Evolutionary conservation across 495 filamentous ascomycete genomes (phyloP).

Genomic region (Peziza echinospora): DNA sequence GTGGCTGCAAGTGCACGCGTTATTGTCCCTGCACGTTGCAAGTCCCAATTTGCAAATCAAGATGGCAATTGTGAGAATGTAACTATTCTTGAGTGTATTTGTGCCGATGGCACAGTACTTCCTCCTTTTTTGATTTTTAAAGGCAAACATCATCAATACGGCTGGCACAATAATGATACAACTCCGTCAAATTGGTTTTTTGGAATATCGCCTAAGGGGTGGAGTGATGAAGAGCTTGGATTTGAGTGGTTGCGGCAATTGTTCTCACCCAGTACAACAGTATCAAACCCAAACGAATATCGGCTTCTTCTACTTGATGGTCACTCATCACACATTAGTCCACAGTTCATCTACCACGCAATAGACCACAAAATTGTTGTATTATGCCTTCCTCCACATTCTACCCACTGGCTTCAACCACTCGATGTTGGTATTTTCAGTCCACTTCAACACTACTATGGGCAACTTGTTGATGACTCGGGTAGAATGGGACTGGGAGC

Average conservation of each 20-base stretch:
- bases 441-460: constrained; percentile 1
- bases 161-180: constrained; percentile 1
- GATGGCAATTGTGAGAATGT: neutral
- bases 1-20: neutral
- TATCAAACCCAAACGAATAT: constrained; percentile 1
- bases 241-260: constrained; percentile 1
- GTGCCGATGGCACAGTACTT: neutral
- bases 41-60: constrained; percentile 1
- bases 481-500: neutral
- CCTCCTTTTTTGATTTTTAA: constrained; percentile 4
- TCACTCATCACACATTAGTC: constrained; percentile 4
- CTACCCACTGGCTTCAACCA: constrained; percentile 5
- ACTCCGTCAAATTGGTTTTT: neutral
- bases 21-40: neutral
- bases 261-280: neutral
- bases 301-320: constrained; percentile 4
- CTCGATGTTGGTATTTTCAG: constrained; percentile 5
- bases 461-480: constrained; percentile 2
- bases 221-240: constrained; percentile 1
- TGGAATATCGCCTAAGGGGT: constrained; percentile 1
- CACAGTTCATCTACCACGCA: constrained; percentile 7
- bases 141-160: constrained; percentile 2
- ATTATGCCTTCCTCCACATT: constrained; percentile 6
- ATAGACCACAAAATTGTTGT: constrained; percentile 4
- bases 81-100: constrained; percentile 1